phyloP scores from a whole-genome alignment of 441 rosid genomes.

The Theobroma grandiflorum region DNA sequence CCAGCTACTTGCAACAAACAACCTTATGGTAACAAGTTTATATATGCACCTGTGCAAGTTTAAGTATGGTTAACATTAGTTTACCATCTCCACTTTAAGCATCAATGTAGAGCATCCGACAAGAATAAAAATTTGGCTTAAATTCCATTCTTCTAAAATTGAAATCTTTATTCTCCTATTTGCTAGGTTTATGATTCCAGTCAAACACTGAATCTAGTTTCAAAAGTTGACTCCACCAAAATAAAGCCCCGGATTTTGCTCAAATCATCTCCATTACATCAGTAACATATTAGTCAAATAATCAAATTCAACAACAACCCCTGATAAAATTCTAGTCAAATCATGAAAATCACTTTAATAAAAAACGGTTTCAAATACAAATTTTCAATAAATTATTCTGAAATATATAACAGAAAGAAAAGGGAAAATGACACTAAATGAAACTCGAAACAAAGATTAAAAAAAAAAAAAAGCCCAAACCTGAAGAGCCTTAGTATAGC shows the following conservation, averaged over 20 bases:
- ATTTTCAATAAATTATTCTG: not conserved
- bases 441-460: no score
- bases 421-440: not conserved
- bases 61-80: not conserved
- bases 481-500: constrained; percentile 86
- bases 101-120: not conserved
- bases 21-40: not conserved
- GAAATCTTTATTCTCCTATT: not conserved
- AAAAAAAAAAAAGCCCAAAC: constrained; percentile 41
- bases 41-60: not conserved
- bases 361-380: not conserved
- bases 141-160: not conserved
- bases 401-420: not conserved
- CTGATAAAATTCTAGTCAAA: not conserved
- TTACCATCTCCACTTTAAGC: constrained; percentile 9
- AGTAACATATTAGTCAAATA: not conserved
- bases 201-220: not conserved
- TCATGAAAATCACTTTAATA: not conserved
- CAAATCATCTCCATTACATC: not conserved
- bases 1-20: not conserved
- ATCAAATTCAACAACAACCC: constrained; percentile 10
- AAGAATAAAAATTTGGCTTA: not conserved
- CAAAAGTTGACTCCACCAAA: not conserved
- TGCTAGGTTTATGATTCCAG: not conserved
- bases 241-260: not conserved